Base-by-base conservation (phyloP, 345 rosid species). In the Odontarrhena argentea region DNA sequence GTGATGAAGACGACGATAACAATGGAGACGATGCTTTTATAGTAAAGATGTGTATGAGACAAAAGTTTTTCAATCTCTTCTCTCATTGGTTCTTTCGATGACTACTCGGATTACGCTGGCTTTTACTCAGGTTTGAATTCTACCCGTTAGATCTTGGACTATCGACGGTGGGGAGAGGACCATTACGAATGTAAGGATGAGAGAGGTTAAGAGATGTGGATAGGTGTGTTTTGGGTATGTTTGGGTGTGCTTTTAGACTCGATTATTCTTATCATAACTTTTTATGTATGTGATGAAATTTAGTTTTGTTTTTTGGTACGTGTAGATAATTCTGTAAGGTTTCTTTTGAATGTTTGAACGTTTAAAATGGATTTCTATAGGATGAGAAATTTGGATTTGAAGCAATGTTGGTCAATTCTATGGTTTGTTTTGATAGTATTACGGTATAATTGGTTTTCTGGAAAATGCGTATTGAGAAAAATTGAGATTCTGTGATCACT, bases 231-330 rank as follows among this genome's bases (percentile, higher is more conserved):
- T 56, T 57, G 54, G 68, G 58, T 56, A 57, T 74, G 57, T 69
- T 79, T 59, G 4, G 81, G 82, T 91, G 97, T 91, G 96, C 85
- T 91, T 91, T 83, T 86, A 57, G 72, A 63, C 65, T 78, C 12
- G 60, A 77, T 77, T 82, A 3, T 68, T 59, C 36, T 67, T 15
- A 10, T 24, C 51, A 56, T 78, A 78, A 75, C 77, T 84, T 47
- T 46, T 59, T 22, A 1, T 70, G 1, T 40, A 65, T 1, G 68
- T 3, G 0, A 68, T 69, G 70, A 37, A 82, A 58, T 71, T 68
- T 3, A 5, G 0, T 74, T 54, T 52, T 9, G 4, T 63, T 77
- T 81, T 25, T 63, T 13, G 60, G 34, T 9, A 4, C 52, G 36
- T 57, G 73, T 71, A 82, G 84, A 5, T 47, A 42, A 55, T 80